A percentile compares a stretch with the other conserved stretches of the same genome.
Conservation (phyloP, 371 early-diverging fungal species). For the Mucor velutinosus region DNA sequence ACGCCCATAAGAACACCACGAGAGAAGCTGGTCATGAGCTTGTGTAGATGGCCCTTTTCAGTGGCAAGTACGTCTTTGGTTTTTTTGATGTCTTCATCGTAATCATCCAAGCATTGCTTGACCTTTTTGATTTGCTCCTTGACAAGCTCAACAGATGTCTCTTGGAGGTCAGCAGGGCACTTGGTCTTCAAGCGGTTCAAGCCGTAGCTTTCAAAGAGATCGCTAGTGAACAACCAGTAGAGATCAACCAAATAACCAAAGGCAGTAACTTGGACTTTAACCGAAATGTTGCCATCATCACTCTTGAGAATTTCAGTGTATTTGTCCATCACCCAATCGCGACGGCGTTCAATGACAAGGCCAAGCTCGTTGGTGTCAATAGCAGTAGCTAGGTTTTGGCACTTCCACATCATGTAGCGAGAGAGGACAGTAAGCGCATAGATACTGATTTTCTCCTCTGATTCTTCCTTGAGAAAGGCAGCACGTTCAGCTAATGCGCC, state of each 20-base stretch:
- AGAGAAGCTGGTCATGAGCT: conserved; percentile 30
- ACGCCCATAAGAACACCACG: conserved; percentile 44
- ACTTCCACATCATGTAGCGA: conserved; percentile 51
- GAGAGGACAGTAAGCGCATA: conserved; percentile 43
- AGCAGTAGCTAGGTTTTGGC: conserved; percentile 20
- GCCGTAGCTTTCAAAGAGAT: conserved; percentile 40
- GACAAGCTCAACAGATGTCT: conserved; percentile 36
- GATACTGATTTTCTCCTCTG: conserved; percentile 34
- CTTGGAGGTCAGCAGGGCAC: conserved; percentile 46
- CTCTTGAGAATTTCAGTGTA: conserved; percentile 22
- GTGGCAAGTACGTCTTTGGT: not conserved
- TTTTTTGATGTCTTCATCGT: not conserved
- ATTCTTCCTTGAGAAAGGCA: conserved; percentile 25
- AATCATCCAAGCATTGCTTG: conserved; percentile 6
- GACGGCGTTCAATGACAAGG: conserved; percentile 29
- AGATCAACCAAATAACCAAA: conserved; percentile 56
- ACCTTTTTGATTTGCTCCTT: conserved; percentile 34
- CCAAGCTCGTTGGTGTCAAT: conserved; percentile 12
- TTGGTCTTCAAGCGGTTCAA: conserved; percentile 35
- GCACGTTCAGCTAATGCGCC: conserved; percentile 39
- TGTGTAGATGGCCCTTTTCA: conserved; percentile 1
- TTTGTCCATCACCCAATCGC: conserved; percentile 40
- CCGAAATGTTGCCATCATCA: conserved; percentile 26
- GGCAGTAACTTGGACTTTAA: conserved; percentile 29
- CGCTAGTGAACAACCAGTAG: conserved; percentile 61